Conservation (phyloP, 2,329 filamentous ascomycete species). For the Didymella sp. region DNA sequence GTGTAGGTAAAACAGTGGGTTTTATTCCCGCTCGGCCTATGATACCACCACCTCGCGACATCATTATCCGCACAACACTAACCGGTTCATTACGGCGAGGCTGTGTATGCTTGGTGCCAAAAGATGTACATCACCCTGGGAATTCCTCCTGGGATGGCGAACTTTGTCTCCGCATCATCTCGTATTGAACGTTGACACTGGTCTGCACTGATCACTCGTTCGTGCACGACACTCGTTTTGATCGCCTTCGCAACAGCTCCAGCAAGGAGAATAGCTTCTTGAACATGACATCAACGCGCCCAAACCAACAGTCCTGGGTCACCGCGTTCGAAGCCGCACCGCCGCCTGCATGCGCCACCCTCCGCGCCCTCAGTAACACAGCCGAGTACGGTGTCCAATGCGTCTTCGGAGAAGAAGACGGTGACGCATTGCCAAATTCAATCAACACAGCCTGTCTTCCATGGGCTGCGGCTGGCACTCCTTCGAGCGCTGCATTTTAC, state of each 20-base stretch:
- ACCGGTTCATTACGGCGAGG: conserved; percentile 3
- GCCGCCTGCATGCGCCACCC: conserved; percentile 27
- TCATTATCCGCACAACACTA: neutral
- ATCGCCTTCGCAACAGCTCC: neutral
- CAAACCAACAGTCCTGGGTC: conserved; percentile 27
- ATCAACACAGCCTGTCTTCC: conserved; percentile 64
- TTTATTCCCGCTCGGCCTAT: conserved; percentile 18
- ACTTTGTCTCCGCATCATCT: neutral
- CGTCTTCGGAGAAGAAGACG: conserved; percentile 79
- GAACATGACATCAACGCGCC: conserved; percentile 26
- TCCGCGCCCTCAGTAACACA: conserved; percentile 22
- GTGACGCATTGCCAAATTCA: conserved; percentile 73
- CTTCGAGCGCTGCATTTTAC: conserved; percentile 26
- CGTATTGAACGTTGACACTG: neutral
- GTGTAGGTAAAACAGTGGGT: conserved; percentile 8
- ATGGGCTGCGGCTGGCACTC: conserved; percentile 27
- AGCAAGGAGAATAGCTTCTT: neutral
- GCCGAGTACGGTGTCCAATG: conserved; percentile 80
- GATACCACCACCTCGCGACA: conserved; percentile 3
- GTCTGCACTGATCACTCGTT: neutral
- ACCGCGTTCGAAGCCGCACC: conserved; percentile 25
- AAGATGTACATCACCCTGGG: neutral
- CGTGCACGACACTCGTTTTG: neutral
- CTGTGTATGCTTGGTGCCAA: conserved; percentile 10
- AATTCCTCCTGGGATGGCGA: neutral